Conservation (phyloP, 2,329 filamentous ascomycete species). For the Rutstroemia sp. region DNA sequence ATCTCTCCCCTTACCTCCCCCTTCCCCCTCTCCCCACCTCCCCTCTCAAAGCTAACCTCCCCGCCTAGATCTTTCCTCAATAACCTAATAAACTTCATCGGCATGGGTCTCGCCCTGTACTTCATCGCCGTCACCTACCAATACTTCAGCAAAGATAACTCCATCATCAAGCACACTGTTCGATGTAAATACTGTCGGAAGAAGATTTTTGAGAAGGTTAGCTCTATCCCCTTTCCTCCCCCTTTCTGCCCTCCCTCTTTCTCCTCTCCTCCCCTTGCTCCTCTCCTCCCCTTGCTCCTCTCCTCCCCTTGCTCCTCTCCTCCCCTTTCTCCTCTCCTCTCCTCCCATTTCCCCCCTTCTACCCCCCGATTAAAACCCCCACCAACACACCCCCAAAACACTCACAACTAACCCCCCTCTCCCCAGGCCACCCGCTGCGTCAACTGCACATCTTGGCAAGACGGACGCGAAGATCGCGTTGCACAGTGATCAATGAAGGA, state of each 20-base stretch:
- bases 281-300: too few species aligned
- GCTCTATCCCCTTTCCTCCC: constrained; percentile 10
- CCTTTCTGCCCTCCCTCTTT: too few species aligned
- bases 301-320: too few species aligned
- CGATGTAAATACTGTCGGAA: constrained; percentile 64
- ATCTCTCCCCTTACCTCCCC: not conserved
- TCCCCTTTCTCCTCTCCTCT: too few species aligned
- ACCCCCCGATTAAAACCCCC: too few species aligned
- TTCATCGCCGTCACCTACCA: constrained; percentile 56
- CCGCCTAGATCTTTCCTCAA: constrained; percentile 48
- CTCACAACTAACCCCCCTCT: not conserved
- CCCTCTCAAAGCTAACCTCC: too few species aligned
- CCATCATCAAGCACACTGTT: constrained; percentile 62
- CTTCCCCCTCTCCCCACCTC: not conserved
- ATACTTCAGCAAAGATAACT: constrained; percentile 45
- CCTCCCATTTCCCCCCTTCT: too few species aligned
- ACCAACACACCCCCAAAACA: too few species aligned
- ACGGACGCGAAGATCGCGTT: constrained; percentile 30
- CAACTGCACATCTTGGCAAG: constrained; percentile 51
- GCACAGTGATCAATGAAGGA: too few species aligned
- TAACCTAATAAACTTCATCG: constrained; percentile 57
- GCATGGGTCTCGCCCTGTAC: constrained; percentile 59
- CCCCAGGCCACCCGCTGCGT: constrained; percentile 40
- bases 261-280: too few species aligned
- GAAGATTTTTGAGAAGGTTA: constrained; percentile 54